Conservation (phyloP, 495 filamentous ascomycete species). For the Neurospora sp. region DNA sequence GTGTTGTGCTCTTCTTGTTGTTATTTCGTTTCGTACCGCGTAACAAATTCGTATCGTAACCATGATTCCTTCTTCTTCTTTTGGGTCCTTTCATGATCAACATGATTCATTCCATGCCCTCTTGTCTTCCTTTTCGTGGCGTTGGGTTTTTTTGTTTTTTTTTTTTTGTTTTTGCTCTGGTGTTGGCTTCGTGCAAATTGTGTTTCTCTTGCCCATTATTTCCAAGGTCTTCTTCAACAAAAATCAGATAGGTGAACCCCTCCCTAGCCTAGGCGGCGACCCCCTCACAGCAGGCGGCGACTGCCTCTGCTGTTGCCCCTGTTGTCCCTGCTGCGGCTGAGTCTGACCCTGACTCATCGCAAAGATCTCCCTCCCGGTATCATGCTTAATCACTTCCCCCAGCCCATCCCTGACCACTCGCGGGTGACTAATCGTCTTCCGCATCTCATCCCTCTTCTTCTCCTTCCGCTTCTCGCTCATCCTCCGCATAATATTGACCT, state of each 20-base stretch:
- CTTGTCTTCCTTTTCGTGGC: neutral
- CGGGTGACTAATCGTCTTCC: constrained; percentile 53
- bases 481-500: constrained; percentile 41
- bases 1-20: neutral
- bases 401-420: constrained; percentile 40
- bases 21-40: neutral
- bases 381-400: constrained; percentile 38
- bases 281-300: neutral
- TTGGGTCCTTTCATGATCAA: neutral
- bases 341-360: neutral
- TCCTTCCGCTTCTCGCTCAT: constrained; percentile 54
- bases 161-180: neutral
- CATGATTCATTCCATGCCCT: neutral
- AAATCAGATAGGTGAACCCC: neutral
- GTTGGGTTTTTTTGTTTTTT: no score
- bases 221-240: neutral
- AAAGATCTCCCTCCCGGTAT: constrained; percentile 8
- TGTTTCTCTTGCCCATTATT: neutral
- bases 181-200: neutral
- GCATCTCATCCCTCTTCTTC: constrained; percentile 52
- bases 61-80: neutral
- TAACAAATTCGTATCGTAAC: neutral
- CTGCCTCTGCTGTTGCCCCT: no score
- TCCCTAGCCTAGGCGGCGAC: neutral
- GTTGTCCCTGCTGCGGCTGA: neutral